These are phyloP conservation scores for Brachypodium distachyon DNA, from an alignment of 202 grass and related monocot genomes.

Conservation along the genomic window DNA sequence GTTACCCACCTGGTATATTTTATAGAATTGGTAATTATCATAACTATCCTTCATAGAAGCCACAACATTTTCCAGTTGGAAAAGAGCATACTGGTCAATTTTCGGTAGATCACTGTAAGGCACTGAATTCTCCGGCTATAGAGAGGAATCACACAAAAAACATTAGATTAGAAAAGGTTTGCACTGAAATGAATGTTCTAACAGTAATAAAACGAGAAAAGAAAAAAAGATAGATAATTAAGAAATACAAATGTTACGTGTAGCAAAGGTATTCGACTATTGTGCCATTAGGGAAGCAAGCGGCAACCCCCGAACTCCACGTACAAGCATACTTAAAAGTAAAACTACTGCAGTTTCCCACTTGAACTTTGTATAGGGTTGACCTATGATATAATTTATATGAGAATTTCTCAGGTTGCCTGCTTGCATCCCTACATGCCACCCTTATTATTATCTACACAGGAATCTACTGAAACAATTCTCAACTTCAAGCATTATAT, in stretches of 20 bases:
- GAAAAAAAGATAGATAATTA: background rate
- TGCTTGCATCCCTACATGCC: too few species aligned
- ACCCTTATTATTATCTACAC: background rate
- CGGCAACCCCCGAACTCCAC: too few species aligned
- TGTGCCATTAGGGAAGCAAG: too few species aligned
- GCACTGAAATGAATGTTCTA: background rate
- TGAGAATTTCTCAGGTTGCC: too few species aligned
- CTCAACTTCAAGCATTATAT: background rate
- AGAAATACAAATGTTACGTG: background rate
- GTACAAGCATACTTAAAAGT: too few species aligned
- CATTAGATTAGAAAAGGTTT: conserved; percentile 3
- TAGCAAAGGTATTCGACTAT: background rate
- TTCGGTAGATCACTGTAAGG: conserved; percentile 67
- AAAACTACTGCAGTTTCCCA: too few species aligned
- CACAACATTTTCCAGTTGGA: conserved; percentile 86
- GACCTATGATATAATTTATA: too few species aligned
- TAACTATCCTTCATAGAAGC: conserved; percentile 79
- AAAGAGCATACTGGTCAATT: conserved; percentile 92
- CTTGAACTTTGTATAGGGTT: too few species aligned
- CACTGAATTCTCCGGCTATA: conserved; percentile 54
- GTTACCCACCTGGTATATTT: conserved; percentile 86
- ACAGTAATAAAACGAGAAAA: background rate
- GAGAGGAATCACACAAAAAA: background rate
- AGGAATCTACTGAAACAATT: conserved; percentile 11
- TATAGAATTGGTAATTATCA: conserved; percentile 88